These are phyloP conservation scores for Penicillium sp. DNA, from an alignment of 2,329 filamentous ascomycete genomes.

Conservation along the genomic window DNA sequence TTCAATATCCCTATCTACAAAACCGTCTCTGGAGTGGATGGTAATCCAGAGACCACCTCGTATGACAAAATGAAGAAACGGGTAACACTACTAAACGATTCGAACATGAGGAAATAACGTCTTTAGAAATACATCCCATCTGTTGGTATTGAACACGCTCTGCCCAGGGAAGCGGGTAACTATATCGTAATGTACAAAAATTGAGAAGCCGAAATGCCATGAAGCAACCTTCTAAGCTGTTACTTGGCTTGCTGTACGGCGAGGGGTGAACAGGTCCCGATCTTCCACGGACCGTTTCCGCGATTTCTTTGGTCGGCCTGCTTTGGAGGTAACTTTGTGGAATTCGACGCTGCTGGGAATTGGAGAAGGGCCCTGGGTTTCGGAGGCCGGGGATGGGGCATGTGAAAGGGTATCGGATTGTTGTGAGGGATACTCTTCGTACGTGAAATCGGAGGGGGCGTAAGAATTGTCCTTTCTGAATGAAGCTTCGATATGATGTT, in stretches of 20 bases:
- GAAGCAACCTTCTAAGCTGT: background rate
- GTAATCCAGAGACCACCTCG: too few relatives aligned
- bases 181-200: slow-evolving; percentile 18
- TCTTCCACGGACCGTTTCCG: background rate
- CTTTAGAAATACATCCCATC: slow-evolving; percentile 5
- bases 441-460: background rate
- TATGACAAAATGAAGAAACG: too few relatives aligned
- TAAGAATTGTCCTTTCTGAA: background rate
- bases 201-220: background rate
- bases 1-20: too few relatives aligned
- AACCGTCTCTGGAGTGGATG: too few relatives aligned
- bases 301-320: background rate
- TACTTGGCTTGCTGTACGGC: background rate
- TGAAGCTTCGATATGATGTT: slow-evolving; percentile 15
- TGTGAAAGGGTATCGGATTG: background rate
- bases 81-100: background rate
- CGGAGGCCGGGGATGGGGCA: background rate
- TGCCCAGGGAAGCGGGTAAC: background rate
- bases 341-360: slow-evolving; percentile 11
- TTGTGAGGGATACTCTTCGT: background rate
- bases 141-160: slow-evolving; percentile 9
- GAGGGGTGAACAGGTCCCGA: background rate
- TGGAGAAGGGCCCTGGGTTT: background rate
- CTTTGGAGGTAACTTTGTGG: background rate
- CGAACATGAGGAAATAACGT: background rate